Evolutionary conservation across 306 rosid species (phyloP).

Genomic region (Pyrus communis): DNA sequence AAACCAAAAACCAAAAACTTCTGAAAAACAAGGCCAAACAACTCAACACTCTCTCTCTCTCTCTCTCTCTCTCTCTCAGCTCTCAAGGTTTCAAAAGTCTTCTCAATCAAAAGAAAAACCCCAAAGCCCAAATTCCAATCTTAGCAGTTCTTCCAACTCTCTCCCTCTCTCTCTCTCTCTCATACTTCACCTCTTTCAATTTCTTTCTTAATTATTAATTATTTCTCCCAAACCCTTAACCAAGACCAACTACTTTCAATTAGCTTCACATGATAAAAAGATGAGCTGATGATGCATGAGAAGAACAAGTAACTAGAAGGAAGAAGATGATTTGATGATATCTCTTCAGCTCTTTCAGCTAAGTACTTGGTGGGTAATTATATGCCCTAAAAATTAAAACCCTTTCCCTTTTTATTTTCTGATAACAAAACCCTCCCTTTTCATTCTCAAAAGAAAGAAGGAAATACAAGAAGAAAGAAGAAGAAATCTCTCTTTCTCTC

Average conservation of each 20-base stretch:
- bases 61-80: too few species aligned
- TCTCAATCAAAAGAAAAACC: not conserved
- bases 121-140: slow-evolving; percentile 3
- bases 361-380: slow-evolving; percentile 19
- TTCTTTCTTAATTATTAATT: slow-evolving; percentile 11
- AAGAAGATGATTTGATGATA: slow-evolving; percentile 5
- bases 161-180: slow-evolving; percentile 11
- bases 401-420: not conserved
- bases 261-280: not conserved
- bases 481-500: not conserved
- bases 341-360: slow-evolving; percentile 27
- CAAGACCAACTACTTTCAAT: slow-evolving; percentile 1
- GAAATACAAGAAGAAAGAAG: not conserved
- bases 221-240: slow-evolving; percentile 48
- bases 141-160: not conserved
- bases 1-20: not conserved
- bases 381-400: not conserved
- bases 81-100: not conserved
- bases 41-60: not conserved
- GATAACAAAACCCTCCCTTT: not conserved
- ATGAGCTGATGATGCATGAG: not conserved
- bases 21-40: too few species aligned
- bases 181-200: not conserved
- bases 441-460: not conserved
- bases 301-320: not conserved